Evolutionary conservation across 2,329 filamentous ascomycete genomes (phyloP).

Genomic region (Nothopassalora personata): DNA sequence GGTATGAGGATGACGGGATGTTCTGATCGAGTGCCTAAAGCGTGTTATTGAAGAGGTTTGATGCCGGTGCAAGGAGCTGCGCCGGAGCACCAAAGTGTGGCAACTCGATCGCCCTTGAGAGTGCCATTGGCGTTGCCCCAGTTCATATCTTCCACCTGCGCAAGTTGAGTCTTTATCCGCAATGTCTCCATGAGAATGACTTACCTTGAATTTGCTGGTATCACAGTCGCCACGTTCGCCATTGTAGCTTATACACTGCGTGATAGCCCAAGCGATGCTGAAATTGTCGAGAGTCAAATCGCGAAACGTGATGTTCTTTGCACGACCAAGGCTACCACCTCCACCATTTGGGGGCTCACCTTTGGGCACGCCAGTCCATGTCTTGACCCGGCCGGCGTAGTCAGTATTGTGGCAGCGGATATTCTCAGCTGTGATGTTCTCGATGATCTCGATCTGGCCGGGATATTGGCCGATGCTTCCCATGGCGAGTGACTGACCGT

Average conservation of each 20-base stretch:
- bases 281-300: slow-evolving; percentile 29
- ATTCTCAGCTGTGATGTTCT: slow-evolving; percentile 47
- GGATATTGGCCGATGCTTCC: slow-evolving; percentile 55
- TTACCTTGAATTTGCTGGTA: slow-evolving; percentile 33
- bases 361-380: slow-evolving; percentile 48
- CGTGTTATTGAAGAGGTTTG: slow-evolving; percentile 17
- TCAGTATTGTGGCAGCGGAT: slow-evolving; percentile 28
- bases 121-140: slow-evolving; percentile 32
- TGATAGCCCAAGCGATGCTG: slow-evolving; percentile 24
- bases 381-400: slow-evolving; percentile 43
- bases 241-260: slow-evolving; percentile 28
- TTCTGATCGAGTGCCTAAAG: slow-evolving; percentile 16
- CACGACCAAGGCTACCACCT: slow-evolving; percentile 49
- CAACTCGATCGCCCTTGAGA: slow-evolving; percentile 20
- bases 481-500: slow-evolving; percentile 50
- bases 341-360: slow-evolving; percentile 55
- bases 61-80: slow-evolving; percentile 27
- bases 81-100: slow-evolving; percentile 27
- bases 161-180: not conserved
- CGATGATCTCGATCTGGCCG: slow-evolving; percentile 45
- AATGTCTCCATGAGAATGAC: not conserved
- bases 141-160: slow-evolving; percentile 33
- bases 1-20: slow-evolving; percentile 17
- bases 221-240: slow-evolving; percentile 22
- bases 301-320: slow-evolving; percentile 34